A percentile compares a stretch with the other conserved stretches of the same genome.
These are phyloP conservation scores for Saccharomycopsis sp. DNA, from an alignment of 805 yeast species.

Conservation along the genomic window DNA sequence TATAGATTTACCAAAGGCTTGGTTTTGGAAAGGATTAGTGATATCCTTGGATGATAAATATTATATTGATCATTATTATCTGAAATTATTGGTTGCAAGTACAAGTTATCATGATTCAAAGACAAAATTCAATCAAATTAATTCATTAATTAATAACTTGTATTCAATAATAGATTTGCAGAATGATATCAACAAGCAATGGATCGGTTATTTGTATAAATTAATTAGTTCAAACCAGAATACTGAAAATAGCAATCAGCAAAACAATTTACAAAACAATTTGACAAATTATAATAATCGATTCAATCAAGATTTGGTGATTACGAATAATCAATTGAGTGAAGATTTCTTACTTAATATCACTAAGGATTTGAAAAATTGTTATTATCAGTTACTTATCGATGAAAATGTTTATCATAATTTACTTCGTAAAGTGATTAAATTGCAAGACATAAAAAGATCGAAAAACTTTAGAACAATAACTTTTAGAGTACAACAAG, in stretches of 20 bases:
- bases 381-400: slow-evolving; percentile 46
- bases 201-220: slow-evolving; percentile 48
- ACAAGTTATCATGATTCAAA: slow-evolving; percentile 60
- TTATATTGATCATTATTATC: slow-evolving; percentile 35
- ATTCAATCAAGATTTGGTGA: slow-evolving; percentile 20
- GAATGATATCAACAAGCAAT: slow-evolving; percentile 35
- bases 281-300: slow-evolving; percentile 19
- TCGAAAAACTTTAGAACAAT: slow-evolving; percentile 32
- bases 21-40: slow-evolving; percentile 27
- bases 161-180: slow-evolving; percentile 12
- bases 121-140: slow-evolving; percentile 49
- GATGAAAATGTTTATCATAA: slow-evolving; percentile 50
- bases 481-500: slow-evolving; percentile 20
- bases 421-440: slow-evolving; percentile 41
- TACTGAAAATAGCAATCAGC: not conserved
- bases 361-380: slow-evolving; percentile 44
- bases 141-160: slow-evolving; percentile 12
- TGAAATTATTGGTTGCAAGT: slow-evolving; percentile 47
- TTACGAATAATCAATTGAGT: slow-evolving; percentile 31
- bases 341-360: slow-evolving; percentile 42
- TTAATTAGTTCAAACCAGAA: not conserved
- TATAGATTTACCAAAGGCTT: slow-evolving; percentile 52
- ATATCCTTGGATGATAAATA: slow-evolving; percentile 31
- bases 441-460: slow-evolving; percentile 51
- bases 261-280: slow-evolving; percentile 2